Conservation (phyloP, 2,329 filamentous ascomycete species). For the Blumeria graminis region DNA sequence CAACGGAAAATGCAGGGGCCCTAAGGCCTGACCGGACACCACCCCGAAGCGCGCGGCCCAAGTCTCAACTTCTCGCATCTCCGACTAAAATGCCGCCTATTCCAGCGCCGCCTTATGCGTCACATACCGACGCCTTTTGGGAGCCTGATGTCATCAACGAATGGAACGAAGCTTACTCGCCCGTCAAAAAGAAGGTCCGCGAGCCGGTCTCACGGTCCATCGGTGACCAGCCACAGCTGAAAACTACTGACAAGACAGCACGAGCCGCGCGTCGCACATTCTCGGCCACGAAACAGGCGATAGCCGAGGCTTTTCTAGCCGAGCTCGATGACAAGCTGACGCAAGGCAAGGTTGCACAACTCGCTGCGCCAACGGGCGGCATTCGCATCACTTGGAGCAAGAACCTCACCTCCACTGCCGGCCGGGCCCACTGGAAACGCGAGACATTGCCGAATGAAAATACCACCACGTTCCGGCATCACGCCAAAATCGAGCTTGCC, state of each 20-base stretch:
- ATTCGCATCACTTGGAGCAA: conserved; percentile 51
- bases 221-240: neutral
- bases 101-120: conserved; percentile 27
- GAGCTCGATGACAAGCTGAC: conserved; percentile 48
- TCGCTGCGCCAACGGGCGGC: conserved; percentile 42
- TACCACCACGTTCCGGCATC: conserved; percentile 23
- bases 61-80: conserved; percentile 8
- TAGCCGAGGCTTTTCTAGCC: conserved; percentile 38
- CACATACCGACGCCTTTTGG: conserved; percentile 35
- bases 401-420: conserved; percentile 58
- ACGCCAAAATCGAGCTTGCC: conserved; percentile 66
- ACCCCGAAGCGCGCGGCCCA: conserved; percentile 10
- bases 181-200: conserved; percentile 17
- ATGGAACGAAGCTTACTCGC: conserved; percentile 39
- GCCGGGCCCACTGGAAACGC: conserved; percentile 47
- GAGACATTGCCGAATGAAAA: conserved; percentile 23
- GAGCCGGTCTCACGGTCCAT: too few relatives aligned
- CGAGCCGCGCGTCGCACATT: conserved; percentile 33
- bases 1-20: conserved; percentile 2
- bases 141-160: conserved; percentile 31
- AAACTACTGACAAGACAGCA: conserved; percentile 16
- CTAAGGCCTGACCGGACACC: conserved; percentile 6
- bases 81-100: conserved; percentile 18
- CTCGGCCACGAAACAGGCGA: conserved; percentile 30
- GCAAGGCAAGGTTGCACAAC: conserved; percentile 27